Evolutionary conservation across 345 rosid genomes (phyloP).

Genomic region (Cardamine occulta): DNA sequence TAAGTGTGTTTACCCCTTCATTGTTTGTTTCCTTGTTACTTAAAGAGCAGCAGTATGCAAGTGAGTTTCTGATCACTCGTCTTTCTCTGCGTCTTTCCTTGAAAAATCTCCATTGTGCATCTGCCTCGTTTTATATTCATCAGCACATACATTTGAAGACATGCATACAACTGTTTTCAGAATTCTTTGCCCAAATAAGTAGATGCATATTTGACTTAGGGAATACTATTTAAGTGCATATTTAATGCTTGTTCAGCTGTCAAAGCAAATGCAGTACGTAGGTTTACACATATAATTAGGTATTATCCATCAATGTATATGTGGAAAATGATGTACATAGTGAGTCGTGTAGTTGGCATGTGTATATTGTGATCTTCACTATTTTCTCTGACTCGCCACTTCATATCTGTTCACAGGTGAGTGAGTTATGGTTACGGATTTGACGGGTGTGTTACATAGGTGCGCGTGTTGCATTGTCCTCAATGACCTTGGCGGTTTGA

Average conservation of each 20-base stretch:
- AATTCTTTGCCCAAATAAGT: neutral
- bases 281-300: neutral
- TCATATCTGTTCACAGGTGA: slow-evolving; percentile 39
- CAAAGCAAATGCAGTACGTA: neutral
- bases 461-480: slow-evolving; percentile 27
- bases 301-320: neutral
- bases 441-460: slow-evolving; percentile 31
- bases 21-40: slow-evolving; percentile 18
- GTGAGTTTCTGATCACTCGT: slow-evolving; percentile 33
- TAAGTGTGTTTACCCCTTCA: neutral
- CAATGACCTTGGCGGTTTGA: slow-evolving; percentile 32
- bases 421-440: slow-evolving; percentile 22
- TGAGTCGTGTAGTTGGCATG: slow-evolving; percentile 1
- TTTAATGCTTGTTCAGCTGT: neutral
- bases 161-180: neutral
- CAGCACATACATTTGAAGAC: neutral
- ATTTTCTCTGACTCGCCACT: neutral
- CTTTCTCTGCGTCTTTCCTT: neutral
- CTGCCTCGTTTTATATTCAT: neutral
- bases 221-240: neutral
- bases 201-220: neutral
- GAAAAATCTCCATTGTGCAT: neutral
- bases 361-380: neutral
- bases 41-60: slow-evolving; percentile 30
- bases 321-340: neutral